Conservation (phyloP, 768 basidiomycete species). For the Termitomyces sp. region DNA sequence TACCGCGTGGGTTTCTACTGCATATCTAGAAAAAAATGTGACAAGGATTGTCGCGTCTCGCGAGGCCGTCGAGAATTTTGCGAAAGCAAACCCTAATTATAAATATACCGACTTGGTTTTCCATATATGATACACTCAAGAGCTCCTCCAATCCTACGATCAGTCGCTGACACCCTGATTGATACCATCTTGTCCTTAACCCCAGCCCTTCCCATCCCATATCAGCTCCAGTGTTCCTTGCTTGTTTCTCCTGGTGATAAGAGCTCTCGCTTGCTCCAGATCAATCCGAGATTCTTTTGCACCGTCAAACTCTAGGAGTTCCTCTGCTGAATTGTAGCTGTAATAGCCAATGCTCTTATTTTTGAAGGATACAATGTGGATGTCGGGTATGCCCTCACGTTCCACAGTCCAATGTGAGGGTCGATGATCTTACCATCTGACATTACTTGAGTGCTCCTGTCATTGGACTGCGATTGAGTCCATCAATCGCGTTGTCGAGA, state of each 20-base stretch:
- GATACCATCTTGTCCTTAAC: background rate
- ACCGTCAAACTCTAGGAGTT: background rate
- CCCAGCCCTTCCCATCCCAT: background rate
- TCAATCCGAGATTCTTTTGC: background rate
- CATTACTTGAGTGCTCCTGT: too few relatives aligned
- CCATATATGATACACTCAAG: background rate
- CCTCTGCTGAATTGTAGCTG: background rate
- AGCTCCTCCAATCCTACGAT: background rate
- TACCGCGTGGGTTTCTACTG: too few relatives aligned
- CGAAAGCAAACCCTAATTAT: too few relatives aligned
- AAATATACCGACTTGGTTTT: background rate
- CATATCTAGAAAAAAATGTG: too few relatives aligned
- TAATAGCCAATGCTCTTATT: background rate
- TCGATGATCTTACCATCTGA: too few relatives aligned
- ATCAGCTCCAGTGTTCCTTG: background rate
- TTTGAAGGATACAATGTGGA: background rate
- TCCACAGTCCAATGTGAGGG: too few relatives aligned
- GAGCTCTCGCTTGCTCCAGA: background rate
- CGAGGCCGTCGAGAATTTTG: too few relatives aligned
- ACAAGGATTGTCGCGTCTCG: too few relatives aligned
- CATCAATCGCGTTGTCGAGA: too few relatives aligned
- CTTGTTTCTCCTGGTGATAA: background rate
- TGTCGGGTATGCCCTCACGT: too few relatives aligned
- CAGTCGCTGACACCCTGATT: background rate
- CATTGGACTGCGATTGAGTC: too few relatives aligned